Conservation (phyloP, 768 basidiomycete species). For the Hypsizygus marmoreus region DNA sequence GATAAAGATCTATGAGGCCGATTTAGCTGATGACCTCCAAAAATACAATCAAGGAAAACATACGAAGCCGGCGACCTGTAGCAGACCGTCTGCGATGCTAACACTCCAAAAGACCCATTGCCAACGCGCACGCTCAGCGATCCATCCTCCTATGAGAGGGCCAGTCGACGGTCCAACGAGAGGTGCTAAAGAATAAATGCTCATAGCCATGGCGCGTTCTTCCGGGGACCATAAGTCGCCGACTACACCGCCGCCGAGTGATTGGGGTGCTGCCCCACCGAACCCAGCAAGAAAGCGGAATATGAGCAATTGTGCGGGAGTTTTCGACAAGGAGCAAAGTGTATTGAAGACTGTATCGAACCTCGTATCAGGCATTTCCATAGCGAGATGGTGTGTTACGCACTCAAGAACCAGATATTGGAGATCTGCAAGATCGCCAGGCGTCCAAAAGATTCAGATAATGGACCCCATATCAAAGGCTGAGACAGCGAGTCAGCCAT, state of each 20-base stretch:
- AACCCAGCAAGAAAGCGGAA: conserved; percentile 67
- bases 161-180: conserved; percentile 47
- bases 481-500: conserved; percentile 6
- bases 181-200: conserved; percentile 56
- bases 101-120: conserved; percentile 66
- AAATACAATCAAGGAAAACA: conserved; percentile 26
- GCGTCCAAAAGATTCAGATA: conserved; percentile 41
- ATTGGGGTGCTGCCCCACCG: conserved; percentile 65
- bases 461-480: conserved; percentile 40
- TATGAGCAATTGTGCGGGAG: conserved; percentile 51
- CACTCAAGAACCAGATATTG: conserved; percentile 61
- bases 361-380: too few relatives aligned
- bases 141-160: conserved; percentile 40
- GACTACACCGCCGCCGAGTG: conserved; percentile 58
- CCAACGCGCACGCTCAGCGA: conserved; percentile 55
- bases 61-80: conserved; percentile 52
- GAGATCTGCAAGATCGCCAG: conserved; percentile 54
- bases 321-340: conserved; percentile 51
- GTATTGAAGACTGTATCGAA: conserved; percentile 56
- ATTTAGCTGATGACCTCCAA: background rate
- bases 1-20: conserved; percentile 18
- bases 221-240: conserved; percentile 55
- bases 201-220: conserved; percentile 53
- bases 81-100: conserved; percentile 46
- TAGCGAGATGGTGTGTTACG: too few relatives aligned